phyloP scores from a whole-genome alignment of 1,139 yeast genomes.

The Yamadazyma buinensis region DNA sequence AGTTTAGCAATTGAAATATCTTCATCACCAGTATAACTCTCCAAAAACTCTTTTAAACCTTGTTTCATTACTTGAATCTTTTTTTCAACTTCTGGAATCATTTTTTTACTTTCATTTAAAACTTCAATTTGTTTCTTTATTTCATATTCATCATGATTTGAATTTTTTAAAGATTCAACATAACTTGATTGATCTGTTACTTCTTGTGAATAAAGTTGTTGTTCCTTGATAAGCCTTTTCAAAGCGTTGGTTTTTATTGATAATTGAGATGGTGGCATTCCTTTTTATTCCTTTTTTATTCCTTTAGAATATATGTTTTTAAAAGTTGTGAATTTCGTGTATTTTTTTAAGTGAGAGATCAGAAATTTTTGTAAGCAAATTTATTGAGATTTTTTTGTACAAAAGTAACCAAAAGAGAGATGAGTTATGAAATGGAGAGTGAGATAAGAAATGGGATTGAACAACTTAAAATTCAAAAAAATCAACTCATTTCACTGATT shows the following conservation, averaged over 20 bases:
- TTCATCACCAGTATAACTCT: constrained; percentile 44
- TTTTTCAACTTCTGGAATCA: constrained; percentile 58
- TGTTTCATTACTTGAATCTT: constrained; percentile 50
- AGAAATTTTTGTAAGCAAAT: too few relatives aligned
- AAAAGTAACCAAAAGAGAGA: too few relatives aligned
- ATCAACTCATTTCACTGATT: constrained; percentile 9
- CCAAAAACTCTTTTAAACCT: constrained; percentile 33
- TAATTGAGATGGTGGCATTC: constrained; percentile 72
- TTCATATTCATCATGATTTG: constrained; percentile 62
- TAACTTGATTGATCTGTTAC: constrained; percentile 55
- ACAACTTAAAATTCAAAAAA: constrained; percentile 8
- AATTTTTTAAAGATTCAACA: constrained; percentile 40
- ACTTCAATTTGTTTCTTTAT: constrained; percentile 64
- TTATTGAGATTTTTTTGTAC: too few relatives aligned
- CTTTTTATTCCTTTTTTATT: not conserved
- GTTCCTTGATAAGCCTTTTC: constrained; percentile 71
- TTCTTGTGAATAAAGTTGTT: constrained; percentile 60
- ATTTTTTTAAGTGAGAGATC: too few relatives aligned
- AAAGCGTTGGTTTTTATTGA: constrained; percentile 78
- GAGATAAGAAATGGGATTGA: not conserved
- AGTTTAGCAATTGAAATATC: constrained; percentile 41
- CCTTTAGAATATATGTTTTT: too few relatives aligned
- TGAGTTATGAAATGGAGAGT: too few relatives aligned
- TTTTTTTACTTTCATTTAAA: constrained; percentile 62
- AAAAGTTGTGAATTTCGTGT: too few relatives aligned